Conservation (phyloP, 225 moss, liverwort and hornwort genomes). For the Takakia lepidozioides region DNA sequence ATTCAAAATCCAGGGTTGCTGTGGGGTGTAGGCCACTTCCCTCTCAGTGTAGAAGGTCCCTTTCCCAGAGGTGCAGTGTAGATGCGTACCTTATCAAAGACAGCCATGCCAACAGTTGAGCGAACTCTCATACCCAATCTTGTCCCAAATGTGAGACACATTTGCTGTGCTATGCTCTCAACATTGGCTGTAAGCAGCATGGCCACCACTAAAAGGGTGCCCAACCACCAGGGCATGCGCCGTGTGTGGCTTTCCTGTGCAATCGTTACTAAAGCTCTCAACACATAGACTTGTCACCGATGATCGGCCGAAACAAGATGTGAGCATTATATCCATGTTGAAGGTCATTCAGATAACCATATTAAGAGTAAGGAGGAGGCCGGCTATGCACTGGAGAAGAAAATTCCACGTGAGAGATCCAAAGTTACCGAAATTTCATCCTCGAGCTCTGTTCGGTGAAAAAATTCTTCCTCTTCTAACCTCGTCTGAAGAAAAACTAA, state of each 20-base stretch:
- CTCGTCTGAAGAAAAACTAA: no score
- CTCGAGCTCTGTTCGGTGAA: no score
- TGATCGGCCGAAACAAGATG: no score
- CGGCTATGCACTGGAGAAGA: no score
- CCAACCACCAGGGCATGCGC: constrained; percentile 76
- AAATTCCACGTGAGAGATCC: no score
- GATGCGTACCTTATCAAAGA: constrained; percentile 64
- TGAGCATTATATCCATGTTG: no score
- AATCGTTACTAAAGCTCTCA: constrained; percentile 51
- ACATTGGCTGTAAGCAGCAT: constrained; percentile 48
- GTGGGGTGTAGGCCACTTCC: constrained; percentile 69
- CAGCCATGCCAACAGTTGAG: constrained; percentile 67
- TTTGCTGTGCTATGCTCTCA: constrained; percentile 59
- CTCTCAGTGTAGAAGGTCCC: constrained; percentile 44
- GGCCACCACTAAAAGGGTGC: constrained; percentile 51
- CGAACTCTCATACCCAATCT: constrained; percentile 61
- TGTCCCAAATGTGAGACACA: constrained; percentile 51
- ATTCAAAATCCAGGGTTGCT: constrained; percentile 94
- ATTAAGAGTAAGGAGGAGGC: no score
- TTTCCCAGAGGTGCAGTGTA: constrained; percentile 5
- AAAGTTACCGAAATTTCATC: no score
- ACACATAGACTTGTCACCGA: constrained; percentile 73
- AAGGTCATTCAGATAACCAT: no score
- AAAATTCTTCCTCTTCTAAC: no score
- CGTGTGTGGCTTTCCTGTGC: constrained; percentile 18